Percentiles rank a stretch among this genome's conserved stretches.
Evolutionary conservation across 2,329 filamentous ascomycete species (phyloP).

Genomic region (Penicillium brevicompactum): DNA sequence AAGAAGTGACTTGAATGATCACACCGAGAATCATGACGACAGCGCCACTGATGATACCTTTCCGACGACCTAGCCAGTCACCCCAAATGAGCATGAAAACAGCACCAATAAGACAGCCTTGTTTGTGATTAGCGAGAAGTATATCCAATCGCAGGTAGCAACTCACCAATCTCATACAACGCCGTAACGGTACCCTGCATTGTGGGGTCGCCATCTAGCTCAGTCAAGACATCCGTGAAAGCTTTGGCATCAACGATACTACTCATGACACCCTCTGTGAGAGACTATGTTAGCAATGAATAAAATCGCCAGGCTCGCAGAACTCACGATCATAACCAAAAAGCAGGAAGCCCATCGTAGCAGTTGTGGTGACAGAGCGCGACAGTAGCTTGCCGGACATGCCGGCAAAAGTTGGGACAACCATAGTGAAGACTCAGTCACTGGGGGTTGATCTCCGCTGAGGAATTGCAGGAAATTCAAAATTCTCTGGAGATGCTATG

Average conservation of each 20-base stretch:
- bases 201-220: conserved; percentile 35
- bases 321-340: conserved; percentile 55
- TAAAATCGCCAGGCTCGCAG: neutral
- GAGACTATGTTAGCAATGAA: neutral
- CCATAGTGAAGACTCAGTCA: neutral
- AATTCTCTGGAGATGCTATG: neutral
- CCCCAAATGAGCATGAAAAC: conserved; percentile 27
- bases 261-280: conserved; percentile 27
- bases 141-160: too few species aligned
- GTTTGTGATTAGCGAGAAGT: neutral
- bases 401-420: conserved; percentile 5
- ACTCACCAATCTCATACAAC: conserved; percentile 52
- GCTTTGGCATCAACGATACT: conserved; percentile 23
- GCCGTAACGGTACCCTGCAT: conserved; percentile 54
- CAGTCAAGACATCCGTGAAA: conserved; percentile 24
- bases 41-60: conserved; percentile 56
- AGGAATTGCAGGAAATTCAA: neutral
- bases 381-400: conserved; percentile 1
- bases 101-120: conserved; percentile 33
- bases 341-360: conserved; percentile 53
- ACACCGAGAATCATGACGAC: conserved; percentile 45
- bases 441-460: neutral
- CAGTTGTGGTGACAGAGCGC: conserved; percentile 1
- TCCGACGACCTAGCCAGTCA: conserved; percentile 30
- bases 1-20: conserved; percentile 20